Evolutionary conservation across 306 rosid genomes (phyloP).

Genomic region (Gynostemma pentaphyllum): DNA sequence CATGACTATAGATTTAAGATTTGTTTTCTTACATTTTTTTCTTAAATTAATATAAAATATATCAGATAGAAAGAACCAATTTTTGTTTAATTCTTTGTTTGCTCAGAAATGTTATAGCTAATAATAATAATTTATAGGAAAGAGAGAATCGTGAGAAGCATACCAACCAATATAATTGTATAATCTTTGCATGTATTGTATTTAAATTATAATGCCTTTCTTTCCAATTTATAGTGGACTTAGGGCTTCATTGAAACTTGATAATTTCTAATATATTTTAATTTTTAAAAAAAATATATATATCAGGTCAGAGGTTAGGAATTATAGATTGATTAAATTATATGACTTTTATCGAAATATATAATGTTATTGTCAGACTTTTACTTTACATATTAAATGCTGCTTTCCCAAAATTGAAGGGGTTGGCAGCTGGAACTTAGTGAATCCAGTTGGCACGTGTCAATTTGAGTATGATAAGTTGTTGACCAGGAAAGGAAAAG

Average conservation of each 20-base stretch:
- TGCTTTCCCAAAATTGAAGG: not conserved
- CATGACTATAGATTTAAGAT: not conserved
- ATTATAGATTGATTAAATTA: not conserved
- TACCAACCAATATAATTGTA: not conserved
- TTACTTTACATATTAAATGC: slow-evolving; percentile 1
- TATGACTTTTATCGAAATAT: not conserved
- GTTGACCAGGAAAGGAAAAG: not conserved
- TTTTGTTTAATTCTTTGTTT: slow-evolving; percentile 60
- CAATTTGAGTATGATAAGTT: not conserved
- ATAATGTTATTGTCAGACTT: not conserved
- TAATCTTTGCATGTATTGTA: slow-evolving; percentile 4
- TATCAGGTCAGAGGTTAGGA: not conserved
- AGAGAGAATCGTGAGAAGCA: too few relatives aligned
- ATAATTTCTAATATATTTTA: not conserved
- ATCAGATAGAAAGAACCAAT: slow-evolving; percentile 4
- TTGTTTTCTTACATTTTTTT: slow-evolving; percentile 4
- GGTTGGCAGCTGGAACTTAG: not conserved
- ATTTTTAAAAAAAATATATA: not conserved
- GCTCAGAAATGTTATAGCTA: slow-evolving; percentile 40
- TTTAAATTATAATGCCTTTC: not conserved
- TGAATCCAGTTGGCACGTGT: not conserved
- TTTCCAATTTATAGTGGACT: not conserved
- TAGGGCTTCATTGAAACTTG: not conserved
- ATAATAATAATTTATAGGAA: slow-evolving; percentile 15
- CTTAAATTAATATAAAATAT: slow-evolving; percentile 22